Conservation (phyloP, 2,329 filamentous ascomycete genomes). For the Xylaria sp. region DNA sequence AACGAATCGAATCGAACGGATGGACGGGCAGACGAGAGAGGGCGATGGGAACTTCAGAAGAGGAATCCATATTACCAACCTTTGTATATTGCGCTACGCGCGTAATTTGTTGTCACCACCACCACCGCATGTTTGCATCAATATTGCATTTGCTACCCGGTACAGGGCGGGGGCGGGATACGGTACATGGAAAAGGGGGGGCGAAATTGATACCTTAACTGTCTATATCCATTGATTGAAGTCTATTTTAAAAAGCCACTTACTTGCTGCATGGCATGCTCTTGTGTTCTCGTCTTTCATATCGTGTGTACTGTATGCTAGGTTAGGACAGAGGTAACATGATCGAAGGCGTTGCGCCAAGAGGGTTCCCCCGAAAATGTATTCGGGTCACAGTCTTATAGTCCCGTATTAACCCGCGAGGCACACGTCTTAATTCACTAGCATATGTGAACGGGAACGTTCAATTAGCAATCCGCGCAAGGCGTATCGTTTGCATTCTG, state of each 20-base stretch:
- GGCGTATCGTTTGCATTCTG: no score
- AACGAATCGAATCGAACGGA: neutral
- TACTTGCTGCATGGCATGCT: neutral
- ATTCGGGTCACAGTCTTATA: no score
- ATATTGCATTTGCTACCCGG: conserved; percentile 1
- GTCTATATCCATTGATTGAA: conserved; percentile 10
- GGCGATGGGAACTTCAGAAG: neutral
- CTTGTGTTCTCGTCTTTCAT: neutral
- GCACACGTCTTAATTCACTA: no score
- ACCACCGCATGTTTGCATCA: conserved; percentile 18
- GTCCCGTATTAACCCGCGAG: no score
- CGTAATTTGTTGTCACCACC: neutral
- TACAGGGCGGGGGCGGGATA: conserved; percentile 4
- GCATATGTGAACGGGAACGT: no score
- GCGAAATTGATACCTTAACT: conserved; percentile 28
- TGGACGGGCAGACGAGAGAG: no score
- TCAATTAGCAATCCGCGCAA: no score
- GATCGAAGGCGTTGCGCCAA: neutral
- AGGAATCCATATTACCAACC: neutral
- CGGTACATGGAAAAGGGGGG: neutral
- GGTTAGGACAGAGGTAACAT: neutral
- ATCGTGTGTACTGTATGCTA: neutral
- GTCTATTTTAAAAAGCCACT: neutral
- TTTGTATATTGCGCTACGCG: conserved; percentile 14
- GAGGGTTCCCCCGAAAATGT: no score